Percentiles rank a stretch among this genome's conserved stretches.
These are phyloP conservation scores for Stachybotrys chlorohalonatus DNA, from an alignment of 2,329 filamentous ascomycete genomes.

Conservation along the genomic window DNA sequence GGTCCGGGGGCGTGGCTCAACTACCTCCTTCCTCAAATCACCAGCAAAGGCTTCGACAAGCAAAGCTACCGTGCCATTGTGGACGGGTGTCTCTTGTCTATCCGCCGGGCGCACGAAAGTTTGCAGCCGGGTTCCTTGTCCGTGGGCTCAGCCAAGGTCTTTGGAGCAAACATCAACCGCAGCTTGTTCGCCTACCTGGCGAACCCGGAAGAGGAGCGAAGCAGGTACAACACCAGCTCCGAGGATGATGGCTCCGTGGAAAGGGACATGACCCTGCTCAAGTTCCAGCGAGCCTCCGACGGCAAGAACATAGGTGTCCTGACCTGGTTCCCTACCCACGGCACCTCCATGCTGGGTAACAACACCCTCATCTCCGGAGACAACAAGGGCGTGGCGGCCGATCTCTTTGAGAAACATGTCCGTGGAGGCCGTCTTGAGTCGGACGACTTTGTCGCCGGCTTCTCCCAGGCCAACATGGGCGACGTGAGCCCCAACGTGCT, in stretches of 20 bases:
- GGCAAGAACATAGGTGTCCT: constrained; percentile 69
- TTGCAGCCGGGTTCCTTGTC: constrained; percentile 51
- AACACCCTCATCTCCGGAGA: constrained; percentile 84
- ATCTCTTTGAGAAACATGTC: constrained; percentile 69
- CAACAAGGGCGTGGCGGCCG: constrained; percentile 86
- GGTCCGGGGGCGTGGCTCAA: constrained; percentile 89
- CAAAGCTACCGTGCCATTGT: constrained; percentile 84
- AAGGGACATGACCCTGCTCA: constrained; percentile 69
- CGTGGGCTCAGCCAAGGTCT: constrained; percentile 51
- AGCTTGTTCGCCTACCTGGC: constrained; percentile 78
- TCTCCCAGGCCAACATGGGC: constrained; percentile 84
- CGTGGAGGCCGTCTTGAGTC: constrained; percentile 44
- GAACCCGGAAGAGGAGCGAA: constrained; percentile 67
- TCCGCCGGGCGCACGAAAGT: constrained; percentile 64
- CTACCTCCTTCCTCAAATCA: constrained; percentile 83
- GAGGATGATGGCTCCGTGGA: constrained; percentile 44
- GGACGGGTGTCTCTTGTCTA: constrained; percentile 70
- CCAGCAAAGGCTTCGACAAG: constrained; percentile 74
- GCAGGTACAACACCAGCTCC: constrained; percentile 43
- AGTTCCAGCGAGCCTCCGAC: constrained; percentile 63
- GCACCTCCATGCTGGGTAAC: constrained; percentile 82
- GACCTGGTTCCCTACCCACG: constrained; percentile 87
- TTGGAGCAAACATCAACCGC: constrained; percentile 71
- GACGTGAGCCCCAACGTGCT: constrained; percentile 80
- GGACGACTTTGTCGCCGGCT: constrained; percentile 72